These are phyloP conservation scores for Skeletonema grethae DNA, from an alignment of 108 stramenopile genomes.

Conservation along the genomic window DNA sequence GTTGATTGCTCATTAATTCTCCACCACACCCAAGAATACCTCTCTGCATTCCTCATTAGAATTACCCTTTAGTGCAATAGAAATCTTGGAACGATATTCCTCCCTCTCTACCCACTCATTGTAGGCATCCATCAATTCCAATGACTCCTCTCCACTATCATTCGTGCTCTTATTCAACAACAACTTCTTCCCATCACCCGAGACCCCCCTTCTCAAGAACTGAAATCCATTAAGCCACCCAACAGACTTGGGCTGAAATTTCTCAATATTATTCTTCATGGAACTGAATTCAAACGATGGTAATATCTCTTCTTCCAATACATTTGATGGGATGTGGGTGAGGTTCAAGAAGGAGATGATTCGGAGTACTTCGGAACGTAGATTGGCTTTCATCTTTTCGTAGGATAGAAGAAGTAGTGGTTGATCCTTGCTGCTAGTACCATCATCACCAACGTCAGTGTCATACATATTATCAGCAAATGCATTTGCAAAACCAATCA, in stretches of 20 bases:
- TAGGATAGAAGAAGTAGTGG: slow-evolving; percentile 45
- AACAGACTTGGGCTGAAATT: slow-evolving; percentile 48
- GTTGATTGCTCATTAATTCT: too few species aligned
- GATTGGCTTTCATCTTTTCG: slow-evolving; percentile 40
- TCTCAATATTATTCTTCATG: slow-evolving; percentile 41
- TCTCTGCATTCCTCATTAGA: neutral
- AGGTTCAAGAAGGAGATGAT: slow-evolving; percentile 47
- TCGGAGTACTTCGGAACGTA: slow-evolving; percentile 14
- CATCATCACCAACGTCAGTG: neutral
- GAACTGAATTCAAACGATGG: slow-evolving; percentile 42
- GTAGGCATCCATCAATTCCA: slow-evolving; percentile 1
- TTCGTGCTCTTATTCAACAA: neutral
- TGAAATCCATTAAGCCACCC: slow-evolving; percentile 49
- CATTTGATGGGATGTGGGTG: slow-evolving; percentile 17
- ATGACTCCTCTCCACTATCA: slow-evolving; percentile 3
- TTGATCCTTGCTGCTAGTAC: neutral
- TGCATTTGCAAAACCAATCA: slow-evolving; percentile 46
- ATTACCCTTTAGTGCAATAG: neutral
- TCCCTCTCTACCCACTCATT: slow-evolving; percentile 30
- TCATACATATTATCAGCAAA: slow-evolving; percentile 30
- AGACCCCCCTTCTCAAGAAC: slow-evolving; percentile 45
- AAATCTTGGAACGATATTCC: slow-evolving; percentile 21
- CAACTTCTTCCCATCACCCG: slow-evolving; percentile 35
- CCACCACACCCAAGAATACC: neutral
- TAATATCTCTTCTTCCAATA: slow-evolving; percentile 25